Base-by-base conservation (phyloP, 495 filamentous ascomycete species). In the Geoglossum glabrum region DNA sequence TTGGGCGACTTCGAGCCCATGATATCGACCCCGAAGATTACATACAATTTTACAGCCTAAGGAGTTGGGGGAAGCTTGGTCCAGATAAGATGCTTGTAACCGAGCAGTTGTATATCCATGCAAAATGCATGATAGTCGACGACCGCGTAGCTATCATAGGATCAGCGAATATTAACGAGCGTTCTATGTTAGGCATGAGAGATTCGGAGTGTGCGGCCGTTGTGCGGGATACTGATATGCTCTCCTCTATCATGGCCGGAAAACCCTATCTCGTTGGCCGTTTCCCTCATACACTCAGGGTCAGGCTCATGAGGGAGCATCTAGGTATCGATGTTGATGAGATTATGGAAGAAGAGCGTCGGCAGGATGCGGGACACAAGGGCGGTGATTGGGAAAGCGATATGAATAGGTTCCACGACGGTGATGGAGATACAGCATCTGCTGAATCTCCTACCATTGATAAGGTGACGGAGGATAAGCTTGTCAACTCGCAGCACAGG, bases 91-190 rank as follows among this genome's bases (percentile, higher is more conserved):
- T 80, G 54, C 69, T 99, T 33, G 86, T 92, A 15, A 97, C 92
- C 13, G 92, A 99, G 67, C 92, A 97, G 70, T 77, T 99, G 2
- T 99, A 99, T 63, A 97, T 99, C 50, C 92, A 99, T 62, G 92
- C 92, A 49, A 99, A 99, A 65, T 88, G 83, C 62, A 96, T 97
- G 79, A 77, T 99, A 58, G 92, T 95, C 3, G 92, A 99, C 68
- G 92, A 99, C 64, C 79, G 90, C 33, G 80, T 89, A 62, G 90
- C 83, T 25, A 83, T 99, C 57, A 99, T 99, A 64, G 92, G 92
- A 19, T 96, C 90, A 40, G 93, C 92, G 28, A 99, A 99, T 66
- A 99, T 99, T 73, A 99, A 99, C 64, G 92, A 99, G 66, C 84
- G 92, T 30, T 96, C 90, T 13, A 90, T 99, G 88, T 66, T 95